Conservation (phyloP, 2,329 filamentous ascomycete genomes). For the Penicillium sp. region DNA sequence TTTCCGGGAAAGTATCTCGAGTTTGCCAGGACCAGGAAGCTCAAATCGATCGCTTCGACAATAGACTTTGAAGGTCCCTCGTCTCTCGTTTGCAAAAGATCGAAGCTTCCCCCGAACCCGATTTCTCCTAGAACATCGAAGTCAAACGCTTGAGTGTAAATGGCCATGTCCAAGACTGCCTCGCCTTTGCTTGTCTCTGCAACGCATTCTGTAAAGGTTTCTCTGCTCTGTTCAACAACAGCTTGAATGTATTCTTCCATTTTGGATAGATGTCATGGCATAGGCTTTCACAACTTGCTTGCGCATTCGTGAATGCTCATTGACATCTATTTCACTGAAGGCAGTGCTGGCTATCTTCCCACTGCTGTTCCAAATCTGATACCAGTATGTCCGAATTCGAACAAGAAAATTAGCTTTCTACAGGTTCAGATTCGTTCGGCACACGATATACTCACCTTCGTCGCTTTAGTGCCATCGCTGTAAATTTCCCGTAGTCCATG, state of each 20-base stretch:
- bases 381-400: not conserved
- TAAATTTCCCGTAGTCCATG: not conserved
- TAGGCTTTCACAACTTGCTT: not conserved
- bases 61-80: no score
- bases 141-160: not conserved
- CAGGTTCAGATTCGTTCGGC: not conserved
- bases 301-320: not conserved
- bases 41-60: no score
- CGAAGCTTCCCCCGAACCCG: no score
- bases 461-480: not conserved
- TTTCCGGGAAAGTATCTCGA: no score
- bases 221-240: not conserved
- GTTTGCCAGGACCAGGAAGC: no score
- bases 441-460: not conserved
- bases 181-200: not conserved
- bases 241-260: not conserved
- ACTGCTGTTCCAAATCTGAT: not conserved
- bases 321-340: not conserved
- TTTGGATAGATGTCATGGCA: not conserved
- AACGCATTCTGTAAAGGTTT: not conserved
- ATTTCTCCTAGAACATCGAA: no score
- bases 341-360: not conserved
- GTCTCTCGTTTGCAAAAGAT: no score
- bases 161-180: not conserved
- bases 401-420: not conserved